Evolutionary conservation across 1,284 basidiomycete species (phyloP).

Genomic region (Afroboletus lepidellus): DNA sequence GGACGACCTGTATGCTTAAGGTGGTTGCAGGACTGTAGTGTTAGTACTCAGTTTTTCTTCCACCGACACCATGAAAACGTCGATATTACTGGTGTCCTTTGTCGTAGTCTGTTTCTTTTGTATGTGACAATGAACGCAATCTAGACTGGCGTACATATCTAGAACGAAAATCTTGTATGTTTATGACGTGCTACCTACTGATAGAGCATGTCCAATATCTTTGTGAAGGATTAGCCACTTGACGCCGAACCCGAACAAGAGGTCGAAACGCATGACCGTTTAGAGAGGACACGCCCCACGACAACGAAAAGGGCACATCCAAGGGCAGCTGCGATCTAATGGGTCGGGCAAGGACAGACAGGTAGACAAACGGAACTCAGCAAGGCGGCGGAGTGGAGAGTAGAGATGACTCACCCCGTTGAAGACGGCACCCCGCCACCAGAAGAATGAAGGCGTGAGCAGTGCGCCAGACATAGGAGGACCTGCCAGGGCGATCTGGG

Average conservation of each 20-base stretch:
- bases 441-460: conserved; percentile 27
- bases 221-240: background rate
- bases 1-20: conserved; percentile 83
- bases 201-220: too few species aligned
- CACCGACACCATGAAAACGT: background rate
- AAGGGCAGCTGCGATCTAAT: conserved; percentile 21
- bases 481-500: conserved; percentile 11
- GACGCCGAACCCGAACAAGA: background rate
- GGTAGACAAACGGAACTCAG: too few species aligned
- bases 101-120: background rate
- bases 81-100: background rate
- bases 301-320: conserved; percentile 31
- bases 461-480: conserved; percentile 33
- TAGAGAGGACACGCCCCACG: conserved; percentile 27
- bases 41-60: background rate
- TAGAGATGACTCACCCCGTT: conserved; percentile 25
- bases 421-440: conserved; percentile 34
- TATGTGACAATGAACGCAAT: conserved; percentile 10
- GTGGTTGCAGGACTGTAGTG: background rate
- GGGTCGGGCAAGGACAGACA: too few species aligned
- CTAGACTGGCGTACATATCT: conserved; percentile 12
- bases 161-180: too few species aligned
- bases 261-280: conserved; percentile 4
- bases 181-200: too few species aligned
- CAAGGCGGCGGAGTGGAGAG: background rate